A percentile compares a stretch with the other conserved stretches of the same genome.
Evolutionary conservation across 164 flowering plant species (phyloP).

Genomic region (Dillenia suffruticosa): DNA sequence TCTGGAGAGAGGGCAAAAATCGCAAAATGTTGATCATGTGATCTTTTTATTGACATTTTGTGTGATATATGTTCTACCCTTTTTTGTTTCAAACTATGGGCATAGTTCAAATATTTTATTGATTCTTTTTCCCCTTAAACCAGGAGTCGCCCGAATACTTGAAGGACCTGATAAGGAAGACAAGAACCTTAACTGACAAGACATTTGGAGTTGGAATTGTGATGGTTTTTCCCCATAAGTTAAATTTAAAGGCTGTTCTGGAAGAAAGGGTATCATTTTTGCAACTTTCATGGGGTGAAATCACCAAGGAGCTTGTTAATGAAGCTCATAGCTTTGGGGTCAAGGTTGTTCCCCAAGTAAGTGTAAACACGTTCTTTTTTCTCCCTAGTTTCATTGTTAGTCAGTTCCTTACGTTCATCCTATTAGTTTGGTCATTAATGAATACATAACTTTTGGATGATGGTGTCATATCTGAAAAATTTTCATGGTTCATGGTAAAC

Average conservation of each 20-base stretch:
- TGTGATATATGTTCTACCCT: no score
- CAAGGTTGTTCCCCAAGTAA: conserved; percentile 82
- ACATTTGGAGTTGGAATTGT: conserved; percentile 87
- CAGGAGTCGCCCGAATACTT: conserved; percentile 81
- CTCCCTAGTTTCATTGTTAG: no score
- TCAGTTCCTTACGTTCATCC: no score
- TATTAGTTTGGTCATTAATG: background rate
- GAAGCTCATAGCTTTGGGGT: conserved; percentile 82
- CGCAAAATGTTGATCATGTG: no score
- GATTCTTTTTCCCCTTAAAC: conserved; percentile 1
- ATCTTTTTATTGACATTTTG: no score
- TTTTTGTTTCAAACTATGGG: no score
- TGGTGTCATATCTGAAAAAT: no score
- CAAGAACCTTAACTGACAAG: conserved; percentile 63
- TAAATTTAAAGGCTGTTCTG: conserved; percentile 63
- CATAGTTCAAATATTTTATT: background rate
- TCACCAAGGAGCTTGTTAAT: conserved; percentile 53
- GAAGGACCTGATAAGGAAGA: conserved; percentile 73
- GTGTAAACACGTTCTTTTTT: conserved; percentile 6
- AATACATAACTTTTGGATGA: no score
- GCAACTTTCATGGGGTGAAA: conserved; percentile 88
- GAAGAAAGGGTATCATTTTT: conserved; percentile 76
- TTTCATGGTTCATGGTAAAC: no score
- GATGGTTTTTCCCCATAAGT: conserved; percentile 75
- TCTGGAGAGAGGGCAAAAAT: no score